Base-by-base conservation (phyloP, 352 stramenopile genomes). In the Pythium aristosporum region DNA sequence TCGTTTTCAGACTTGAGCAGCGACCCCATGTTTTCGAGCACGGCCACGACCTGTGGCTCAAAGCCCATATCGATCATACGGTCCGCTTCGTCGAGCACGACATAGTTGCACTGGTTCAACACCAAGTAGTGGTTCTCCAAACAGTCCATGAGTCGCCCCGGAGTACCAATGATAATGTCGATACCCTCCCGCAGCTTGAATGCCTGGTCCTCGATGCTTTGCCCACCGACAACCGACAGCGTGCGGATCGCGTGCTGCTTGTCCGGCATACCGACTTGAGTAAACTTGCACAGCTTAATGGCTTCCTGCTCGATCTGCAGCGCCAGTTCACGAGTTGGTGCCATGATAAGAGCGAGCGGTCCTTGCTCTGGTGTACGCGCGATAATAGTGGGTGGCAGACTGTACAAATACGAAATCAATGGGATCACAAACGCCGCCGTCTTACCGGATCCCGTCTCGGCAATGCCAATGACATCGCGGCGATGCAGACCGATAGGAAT, bases 71-170 rank as follows among this genome's bases (percentile, higher is more conserved):
- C 92, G 69, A 99, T 97, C 94, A 98, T 98, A 16, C 94, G 82
- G 88, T 99, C 98, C 5, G 96, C 97, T 77, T 99, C 98, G 80
- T 99, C 98, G 49, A 99, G 63, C 9, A 99, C 96, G 48, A 99
- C 91, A 70, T 99, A 99, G 66, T 98, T 98, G 69, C 97, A 99
- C 80, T 99, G 97, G 75, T 99, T 99, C 18, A 99, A 76, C 51
- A 99, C 96, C 43, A 99, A 67, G 72, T 99, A 99, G 49, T 97
- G 89, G 73, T 92, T 98, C 69, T 99, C 94, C 28, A 99, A 72
- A 75, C 91, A 99, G 68, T 99, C 97, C 73, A 98, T 97, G 4
- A 99, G 90, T 52, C 98, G 90, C 56, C 98, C 98, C 3, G 98
- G 98, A 6, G 98, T 99, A 41, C 96, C 98, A 23, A 99, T 98